phyloP scores from a whole-genome alignment of 2,329 filamentous ascomycete species.

The Nothomitra cinnamomea region DNA sequence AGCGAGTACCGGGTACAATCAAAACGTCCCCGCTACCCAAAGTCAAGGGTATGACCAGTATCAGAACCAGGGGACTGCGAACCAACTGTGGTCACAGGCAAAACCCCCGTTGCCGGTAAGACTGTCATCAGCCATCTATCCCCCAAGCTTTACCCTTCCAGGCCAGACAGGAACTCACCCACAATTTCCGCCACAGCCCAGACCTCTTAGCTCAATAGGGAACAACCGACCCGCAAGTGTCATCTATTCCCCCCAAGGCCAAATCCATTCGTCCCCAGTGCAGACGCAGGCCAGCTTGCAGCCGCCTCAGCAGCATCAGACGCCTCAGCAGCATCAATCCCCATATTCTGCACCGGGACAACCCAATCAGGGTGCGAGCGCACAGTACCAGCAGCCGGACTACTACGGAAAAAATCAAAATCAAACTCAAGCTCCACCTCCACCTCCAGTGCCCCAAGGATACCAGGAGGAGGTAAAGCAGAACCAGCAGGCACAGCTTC shows the following conservation, averaged over 20 bases:
- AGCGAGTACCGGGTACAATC: conserved; percentile 8
- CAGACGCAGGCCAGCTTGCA: not conserved
- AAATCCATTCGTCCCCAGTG: not conserved
- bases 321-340: not conserved
- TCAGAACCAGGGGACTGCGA: not conserved
- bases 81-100: conserved; percentile 1
- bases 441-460: conserved; percentile 9
- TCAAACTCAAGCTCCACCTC: conserved; percentile 8
- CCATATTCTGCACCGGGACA: conserved; percentile 6
- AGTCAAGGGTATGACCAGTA: conserved; percentile 1
- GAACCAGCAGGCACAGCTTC: conserved; percentile 1
- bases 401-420: conserved; percentile 5
- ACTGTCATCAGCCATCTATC: not conserved
- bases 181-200: not conserved
- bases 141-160: conserved; percentile 4
- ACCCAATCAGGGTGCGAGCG: conserved; percentile 6
- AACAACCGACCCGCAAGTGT: not conserved
- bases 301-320: not conserved
- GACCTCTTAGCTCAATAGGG: not conserved
- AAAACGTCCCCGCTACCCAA: not conserved
- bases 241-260: not conserved
- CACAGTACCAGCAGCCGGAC: not conserved
- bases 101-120: conserved; percentile 12
- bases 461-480: conserved; percentile 1
- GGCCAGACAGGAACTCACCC: not conserved